A percentile compares a stretch with the other conserved stretches of the same genome.
Conservation (phyloP, 2,329 filamentous ascomycete species). For the Penicillium expansum region DNA sequence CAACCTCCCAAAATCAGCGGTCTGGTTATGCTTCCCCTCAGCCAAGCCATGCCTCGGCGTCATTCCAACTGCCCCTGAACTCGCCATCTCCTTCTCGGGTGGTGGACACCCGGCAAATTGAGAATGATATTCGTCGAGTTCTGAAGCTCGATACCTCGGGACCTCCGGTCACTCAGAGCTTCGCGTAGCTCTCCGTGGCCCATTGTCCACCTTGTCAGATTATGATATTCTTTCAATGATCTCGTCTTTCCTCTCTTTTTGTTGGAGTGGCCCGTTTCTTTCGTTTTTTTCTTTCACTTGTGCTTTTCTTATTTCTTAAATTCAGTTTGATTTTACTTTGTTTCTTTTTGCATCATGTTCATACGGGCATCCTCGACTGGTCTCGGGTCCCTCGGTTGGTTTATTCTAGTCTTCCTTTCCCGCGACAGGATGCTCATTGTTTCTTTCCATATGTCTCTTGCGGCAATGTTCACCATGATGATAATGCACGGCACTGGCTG, state of each 20-base stretch:
- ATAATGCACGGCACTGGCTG: constrained; percentile 20
- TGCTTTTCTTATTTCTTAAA: constrained; percentile 3
- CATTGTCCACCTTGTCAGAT: neutral
- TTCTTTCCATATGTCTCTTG: constrained; percentile 3
- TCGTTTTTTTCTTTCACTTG: constrained; percentile 3
- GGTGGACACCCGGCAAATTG: constrained; percentile 45
- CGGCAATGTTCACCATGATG: constrained; percentile 18
- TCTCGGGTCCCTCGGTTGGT: constrained; percentile 18
- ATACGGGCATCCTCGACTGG: constrained; percentile 23
- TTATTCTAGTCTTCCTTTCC: constrained; percentile 14
- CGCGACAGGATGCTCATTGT: constrained; percentile 16
- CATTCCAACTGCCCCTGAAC: constrained; percentile 21
- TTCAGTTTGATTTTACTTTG: constrained; percentile 14
- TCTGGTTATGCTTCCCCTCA: constrained; percentile 24
- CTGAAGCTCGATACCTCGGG: constrained; percentile 43
- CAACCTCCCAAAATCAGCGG: constrained; percentile 11
- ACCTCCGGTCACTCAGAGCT: constrained; percentile 35
- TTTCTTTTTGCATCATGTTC: constrained; percentile 14
- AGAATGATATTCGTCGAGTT: constrained; percentile 49
- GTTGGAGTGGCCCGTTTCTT: neutral
- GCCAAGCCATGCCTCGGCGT: constrained; percentile 23
- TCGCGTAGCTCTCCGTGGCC: neutral
- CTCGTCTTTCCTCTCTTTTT: constrained; percentile 2
- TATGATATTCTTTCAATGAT: neutral
- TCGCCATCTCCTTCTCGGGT: constrained; percentile 27